These are phyloP conservation scores for Laetiporus sulphureus DNA, from an alignment of 1,284 basidiomycete species.

Conservation along the genomic window DNA sequence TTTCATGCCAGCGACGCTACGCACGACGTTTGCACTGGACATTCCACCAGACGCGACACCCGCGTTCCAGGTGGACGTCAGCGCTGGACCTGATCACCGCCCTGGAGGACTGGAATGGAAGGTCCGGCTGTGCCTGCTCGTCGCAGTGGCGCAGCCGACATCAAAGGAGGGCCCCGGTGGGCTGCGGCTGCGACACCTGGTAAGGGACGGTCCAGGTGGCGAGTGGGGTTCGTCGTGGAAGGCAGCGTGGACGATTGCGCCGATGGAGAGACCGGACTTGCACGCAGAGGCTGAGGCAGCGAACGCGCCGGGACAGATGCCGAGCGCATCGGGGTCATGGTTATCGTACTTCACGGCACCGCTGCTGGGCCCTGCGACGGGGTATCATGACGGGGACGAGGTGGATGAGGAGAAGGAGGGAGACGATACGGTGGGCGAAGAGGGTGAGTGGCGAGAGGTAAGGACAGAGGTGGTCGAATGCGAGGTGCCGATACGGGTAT, in stretches of 20 bases:
- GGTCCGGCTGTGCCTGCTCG: conserved; percentile 74
- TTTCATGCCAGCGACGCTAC: conserved; percentile 62
- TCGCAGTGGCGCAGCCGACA: conserved; percentile 52
- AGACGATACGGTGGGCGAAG: conserved; percentile 52
- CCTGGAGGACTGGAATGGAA: conserved; percentile 82
- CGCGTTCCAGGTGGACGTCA: conserved; percentile 58
- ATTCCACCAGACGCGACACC: conserved; percentile 88
- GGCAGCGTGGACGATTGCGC: conserved; percentile 51
- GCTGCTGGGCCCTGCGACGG: conserved; percentile 42
- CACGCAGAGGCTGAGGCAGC: conserved; percentile 5
- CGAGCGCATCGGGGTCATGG: conserved; percentile 39
- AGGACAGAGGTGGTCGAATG: conserved; percentile 83
- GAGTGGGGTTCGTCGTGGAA: conserved; percentile 65
- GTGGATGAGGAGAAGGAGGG: conserved; percentile 30
- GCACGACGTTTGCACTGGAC: conserved; percentile 80
- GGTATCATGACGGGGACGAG: conserved; percentile 54
- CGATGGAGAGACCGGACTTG: conserved; percentile 42
- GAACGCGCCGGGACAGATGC: conserved; percentile 11
- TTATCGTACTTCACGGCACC: conserved; percentile 46
- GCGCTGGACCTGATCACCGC: conserved; percentile 17
- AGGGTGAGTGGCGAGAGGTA: conserved; percentile 59
- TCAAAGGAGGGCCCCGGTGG: conserved; percentile 40
- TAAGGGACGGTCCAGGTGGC: conserved; percentile 48
- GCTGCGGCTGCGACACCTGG: conserved; percentile 47
- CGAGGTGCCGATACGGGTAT: conserved; percentile 83